Evolutionary conservation across 1,139 yeast species (phyloP), one percentile per base, ranked within the genome.

Genomic region (Starmera stellimalicola): DNA sequence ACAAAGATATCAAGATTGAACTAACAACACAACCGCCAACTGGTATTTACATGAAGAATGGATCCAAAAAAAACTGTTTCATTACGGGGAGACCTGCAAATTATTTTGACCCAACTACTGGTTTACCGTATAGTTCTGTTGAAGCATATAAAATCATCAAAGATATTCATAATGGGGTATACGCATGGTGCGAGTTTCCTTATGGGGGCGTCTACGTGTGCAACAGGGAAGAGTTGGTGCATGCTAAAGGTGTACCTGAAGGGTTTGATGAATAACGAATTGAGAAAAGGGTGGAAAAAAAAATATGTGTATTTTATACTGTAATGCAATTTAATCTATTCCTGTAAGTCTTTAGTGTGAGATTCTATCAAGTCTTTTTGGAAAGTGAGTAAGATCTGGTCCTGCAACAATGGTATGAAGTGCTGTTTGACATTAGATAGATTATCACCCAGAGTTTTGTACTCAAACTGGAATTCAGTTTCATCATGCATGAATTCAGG

Each of bases 181-280:
- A 72, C 33, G 73, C 75, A 15, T 88, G 96, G 96, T 68, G 70
- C 43, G 77, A 78, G 29, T 57, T 65, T 31, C 71, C 68, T 20
- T 65, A 73, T 33, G 93, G 93, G 12, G 83, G 87, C 1, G 68
- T 71, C 1, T 79, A 79, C 47, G 69, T 79, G 27, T 76, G 75
- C 22, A 62, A 72, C 12, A 64, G 79, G 38, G 68, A 68, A 27
- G 67, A 70, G 10, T 62, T 60, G 28, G 62, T 71, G 30, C 88
- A 78, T 44, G 95, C 95, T 0, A 70, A 70, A 40, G 96, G 95
- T 5, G 95, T 87, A 5, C 97, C 97, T 0, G 80, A 77, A 34
- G 94, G 94, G 3, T 85, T 85, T 57, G 44, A 36, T 19, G 43
- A 31, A 10, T 41, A 12, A 27, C 7, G 6, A 11, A 6, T 5